Conservation (phyloP, 2,329 filamentous ascomycete genomes). For the Neonectria coccinea region DNA sequence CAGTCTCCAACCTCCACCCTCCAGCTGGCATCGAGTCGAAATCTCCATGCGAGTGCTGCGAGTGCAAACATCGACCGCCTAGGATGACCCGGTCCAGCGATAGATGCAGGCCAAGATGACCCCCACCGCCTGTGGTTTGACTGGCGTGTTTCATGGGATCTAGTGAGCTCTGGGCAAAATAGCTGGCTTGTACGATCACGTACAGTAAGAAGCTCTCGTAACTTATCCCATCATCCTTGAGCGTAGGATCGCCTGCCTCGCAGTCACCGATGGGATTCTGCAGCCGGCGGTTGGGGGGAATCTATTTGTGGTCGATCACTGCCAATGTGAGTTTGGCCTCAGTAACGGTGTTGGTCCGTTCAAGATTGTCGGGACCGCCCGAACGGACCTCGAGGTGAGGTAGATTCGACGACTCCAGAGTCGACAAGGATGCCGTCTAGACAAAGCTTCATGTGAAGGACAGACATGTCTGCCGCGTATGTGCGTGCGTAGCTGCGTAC, state of each 20-base stretch:
- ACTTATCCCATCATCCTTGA: conserved; percentile 34
- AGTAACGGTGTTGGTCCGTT: conserved; percentile 22
- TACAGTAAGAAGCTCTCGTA: background rate
- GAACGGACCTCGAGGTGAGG: conserved; percentile 34
- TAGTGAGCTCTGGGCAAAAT: conserved; percentile 28
- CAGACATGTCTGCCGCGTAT: conserved; percentile 2
- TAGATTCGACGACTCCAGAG: conserved; percentile 38
- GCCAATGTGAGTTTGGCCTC: conserved; percentile 30
- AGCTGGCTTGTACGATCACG: conserved; percentile 6
- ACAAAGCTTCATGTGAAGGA: conserved; percentile 29
- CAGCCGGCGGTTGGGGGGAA: conserved; percentile 37
- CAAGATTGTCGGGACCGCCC: conserved; percentile 42
- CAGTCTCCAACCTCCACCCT: conserved; percentile 5
- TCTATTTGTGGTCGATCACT: conserved; percentile 40
- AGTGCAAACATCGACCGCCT: conserved; percentile 26
- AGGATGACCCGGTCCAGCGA: conserved; percentile 19
- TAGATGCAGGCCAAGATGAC: conserved; percentile 12
- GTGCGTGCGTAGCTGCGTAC: background rate
- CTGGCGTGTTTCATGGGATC: conserved; percentile 27
- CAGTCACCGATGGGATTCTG: conserved; percentile 41
- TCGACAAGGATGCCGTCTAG: conserved; percentile 17
- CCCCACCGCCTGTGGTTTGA: conserved; percentile 19
- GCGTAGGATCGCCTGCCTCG: conserved; percentile 40
- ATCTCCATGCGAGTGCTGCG: conserved; percentile 20
- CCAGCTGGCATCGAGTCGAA: conserved; percentile 21